Evolutionary conservation across 495 filamentous ascomycete species (phyloP).

Genomic region (Monascus purpureus): DNA sequence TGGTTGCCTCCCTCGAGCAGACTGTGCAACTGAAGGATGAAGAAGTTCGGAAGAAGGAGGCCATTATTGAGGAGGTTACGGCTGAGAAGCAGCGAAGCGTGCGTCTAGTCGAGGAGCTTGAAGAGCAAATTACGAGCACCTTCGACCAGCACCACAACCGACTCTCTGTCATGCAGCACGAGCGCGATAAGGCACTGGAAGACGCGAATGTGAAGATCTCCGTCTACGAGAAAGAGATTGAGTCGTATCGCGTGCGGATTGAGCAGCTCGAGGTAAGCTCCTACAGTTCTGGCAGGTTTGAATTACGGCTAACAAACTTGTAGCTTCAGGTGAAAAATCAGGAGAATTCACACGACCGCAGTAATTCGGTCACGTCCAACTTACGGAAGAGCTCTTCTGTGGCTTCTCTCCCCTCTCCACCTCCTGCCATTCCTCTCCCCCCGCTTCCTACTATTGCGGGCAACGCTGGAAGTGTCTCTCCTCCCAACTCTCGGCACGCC

Average conservation of each 20-base stretch:
- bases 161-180: conserved; percentile 49
- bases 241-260: conserved; percentile 34
- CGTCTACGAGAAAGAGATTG: conserved; percentile 36
- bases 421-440: conserved; percentile 89
- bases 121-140: conserved; percentile 89
- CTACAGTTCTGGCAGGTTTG: not conserved
- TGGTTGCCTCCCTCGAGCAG: conserved; percentile 42
- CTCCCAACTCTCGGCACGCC: conserved; percentile 46
- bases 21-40: conserved; percentile 57
- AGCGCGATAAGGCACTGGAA: conserved; percentile 34
- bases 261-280: conserved; percentile 34
- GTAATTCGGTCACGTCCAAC: conserved; percentile 62
- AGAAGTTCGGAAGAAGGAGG: conserved; percentile 55
- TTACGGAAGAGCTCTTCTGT: conserved; percentile 79
- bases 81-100: conserved; percentile 71
- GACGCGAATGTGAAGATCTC: conserved; percentile 32
- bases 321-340: conserved; percentile 33
- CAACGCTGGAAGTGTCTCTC: conserved; percentile 24
- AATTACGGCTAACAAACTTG: conserved; percentile 8
- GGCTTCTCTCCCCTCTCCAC: conserved; percentile 77
- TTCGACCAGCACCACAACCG: conserved; percentile 91
- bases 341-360: conserved; percentile 43
- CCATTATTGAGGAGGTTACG: conserved; percentile 41
- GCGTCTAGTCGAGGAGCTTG: conserved; percentile 83
- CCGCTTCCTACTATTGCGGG: conserved; percentile 31